A percentile compares a stretch with the other conserved stretches of the same genome.
Evolutionary conservation across 345 rosid species (phyloP).

Genomic region (Bruguiera gymnorhiza): DNA sequence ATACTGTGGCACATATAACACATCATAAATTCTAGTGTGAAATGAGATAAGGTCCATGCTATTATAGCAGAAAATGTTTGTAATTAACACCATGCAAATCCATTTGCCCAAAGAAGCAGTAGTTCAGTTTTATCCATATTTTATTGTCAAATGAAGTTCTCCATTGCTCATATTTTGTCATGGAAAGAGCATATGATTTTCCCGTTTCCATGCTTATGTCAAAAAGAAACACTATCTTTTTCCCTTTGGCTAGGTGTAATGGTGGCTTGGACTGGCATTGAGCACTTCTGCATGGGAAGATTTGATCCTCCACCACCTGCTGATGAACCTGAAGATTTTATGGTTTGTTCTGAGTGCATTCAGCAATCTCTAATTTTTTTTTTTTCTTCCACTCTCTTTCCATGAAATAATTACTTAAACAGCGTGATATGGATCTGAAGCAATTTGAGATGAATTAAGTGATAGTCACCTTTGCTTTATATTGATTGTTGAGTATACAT

Average conservation of each 20-base stretch:
- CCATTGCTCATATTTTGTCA: too few species aligned
- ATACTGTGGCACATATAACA: too few species aligned
- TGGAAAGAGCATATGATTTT: too few species aligned
- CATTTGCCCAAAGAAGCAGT: too few species aligned
- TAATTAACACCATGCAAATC: too few species aligned
- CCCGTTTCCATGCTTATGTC: too few species aligned
- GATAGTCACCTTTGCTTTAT: not conserved
- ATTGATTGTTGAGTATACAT: too few species aligned
- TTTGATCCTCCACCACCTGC: constrained; percentile 90
- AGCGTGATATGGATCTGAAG: not conserved
- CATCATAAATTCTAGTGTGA: too few species aligned
- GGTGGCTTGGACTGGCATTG: constrained; percentile 99
- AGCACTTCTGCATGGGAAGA: constrained; percentile 84
- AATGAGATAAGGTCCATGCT: too few species aligned
- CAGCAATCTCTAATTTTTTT: not conserved
- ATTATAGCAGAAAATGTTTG: too few species aligned
- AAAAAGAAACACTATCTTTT: constrained; percentile 1
- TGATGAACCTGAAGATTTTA: constrained; percentile 60
- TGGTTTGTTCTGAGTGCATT: constrained; percentile 44
- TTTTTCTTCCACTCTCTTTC: not conserved
- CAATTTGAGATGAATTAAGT: not conserved
- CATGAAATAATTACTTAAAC: not conserved
- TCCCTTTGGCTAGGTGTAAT: constrained; percentile 61
- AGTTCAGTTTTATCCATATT: too few species aligned
- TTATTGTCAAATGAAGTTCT: too few species aligned